A percentile compares a stretch with the other conserved stretches of the same genome.
Evolutionary conservation across 768 basidiomycete species (phyloP).

Genomic region (Glaciozyma martinii): DNA sequence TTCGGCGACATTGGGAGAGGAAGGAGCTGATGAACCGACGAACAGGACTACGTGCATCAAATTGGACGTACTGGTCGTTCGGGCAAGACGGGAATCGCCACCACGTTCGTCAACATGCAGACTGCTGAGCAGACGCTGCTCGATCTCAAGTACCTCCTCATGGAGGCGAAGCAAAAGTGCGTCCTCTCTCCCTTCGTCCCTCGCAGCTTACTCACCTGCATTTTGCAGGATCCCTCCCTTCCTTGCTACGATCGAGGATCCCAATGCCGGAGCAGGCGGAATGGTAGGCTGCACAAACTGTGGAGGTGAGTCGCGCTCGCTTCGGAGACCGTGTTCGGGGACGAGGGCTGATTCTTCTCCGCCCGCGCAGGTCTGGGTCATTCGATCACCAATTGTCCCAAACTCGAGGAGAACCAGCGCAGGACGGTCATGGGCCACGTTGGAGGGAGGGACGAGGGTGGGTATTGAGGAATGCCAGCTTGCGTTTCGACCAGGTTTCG

Average conservation of each 20-base stretch:
- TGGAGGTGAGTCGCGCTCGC: constrained; percentile 55
- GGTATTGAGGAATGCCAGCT: background rate
- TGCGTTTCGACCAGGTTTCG: too few relatives aligned
- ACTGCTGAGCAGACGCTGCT: constrained; percentile 91
- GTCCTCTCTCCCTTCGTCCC: constrained; percentile 28
- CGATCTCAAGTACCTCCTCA: constrained; percentile 90
- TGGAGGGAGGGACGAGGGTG: constrained; percentile 33
- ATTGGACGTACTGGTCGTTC: constrained; percentile 96
- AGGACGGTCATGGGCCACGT: constrained; percentile 83
- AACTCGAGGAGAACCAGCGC: constrained; percentile 84
- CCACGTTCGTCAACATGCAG: constrained; percentile 97
- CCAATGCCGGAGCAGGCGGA: constrained; percentile 65
- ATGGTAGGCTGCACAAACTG: constrained; percentile 86
- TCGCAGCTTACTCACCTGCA: background rate
- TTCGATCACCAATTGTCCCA: constrained; percentile 87
- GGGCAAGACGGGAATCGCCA: constrained; percentile 97
- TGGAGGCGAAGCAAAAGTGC: constrained; percentile 96
- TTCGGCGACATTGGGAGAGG: background rate
- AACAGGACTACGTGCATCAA: constrained; percentile 88
- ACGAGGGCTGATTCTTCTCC: background rate
- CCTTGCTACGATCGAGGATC: constrained; percentile 79
- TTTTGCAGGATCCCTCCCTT: constrained; percentile 77
- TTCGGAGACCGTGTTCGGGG: background rate
- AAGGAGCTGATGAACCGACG: background rate
- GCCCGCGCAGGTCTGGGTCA: constrained; percentile 69